Evolutionary conservation across 2,329 filamentous ascomycete genomes (phyloP).

Genomic region (Albifimbria verrucaria): DNA sequence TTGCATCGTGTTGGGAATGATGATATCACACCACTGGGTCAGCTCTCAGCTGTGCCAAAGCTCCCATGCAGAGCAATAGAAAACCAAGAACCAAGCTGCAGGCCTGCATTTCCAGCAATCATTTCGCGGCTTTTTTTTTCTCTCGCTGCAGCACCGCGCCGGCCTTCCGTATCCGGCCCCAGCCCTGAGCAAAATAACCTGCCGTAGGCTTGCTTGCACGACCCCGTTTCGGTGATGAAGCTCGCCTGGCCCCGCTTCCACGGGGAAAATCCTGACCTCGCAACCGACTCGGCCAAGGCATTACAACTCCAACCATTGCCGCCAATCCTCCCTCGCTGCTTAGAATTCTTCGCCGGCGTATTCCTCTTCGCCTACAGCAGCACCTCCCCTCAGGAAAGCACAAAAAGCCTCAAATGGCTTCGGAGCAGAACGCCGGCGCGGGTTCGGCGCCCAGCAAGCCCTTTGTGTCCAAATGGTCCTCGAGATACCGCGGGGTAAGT

Average conservation of each 20-base stretch:
- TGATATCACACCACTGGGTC: no score
- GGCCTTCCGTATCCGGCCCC: not conserved
- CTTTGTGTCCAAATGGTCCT: slow-evolving; percentile 56
- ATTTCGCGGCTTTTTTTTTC: no score
- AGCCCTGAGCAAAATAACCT: not conserved
- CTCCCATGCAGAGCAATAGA: no score
- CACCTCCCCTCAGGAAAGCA: no score
- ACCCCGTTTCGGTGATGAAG: not conserved
- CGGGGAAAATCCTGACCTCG: not conserved
- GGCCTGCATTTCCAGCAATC: no score
- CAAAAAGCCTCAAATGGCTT: slow-evolving; percentile 13
- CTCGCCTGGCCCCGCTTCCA: not conserved
- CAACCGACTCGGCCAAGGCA: not conserved
- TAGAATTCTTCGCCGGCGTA: no score
- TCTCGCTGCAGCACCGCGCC: no score
- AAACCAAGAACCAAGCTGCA: no score
- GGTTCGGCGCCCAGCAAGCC: slow-evolving; percentile 25
- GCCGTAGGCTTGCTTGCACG: not conserved
- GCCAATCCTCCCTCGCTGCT: no score
- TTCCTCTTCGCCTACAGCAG: no score
- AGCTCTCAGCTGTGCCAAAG: no score
- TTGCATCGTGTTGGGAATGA: no score
- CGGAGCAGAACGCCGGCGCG: slow-evolving; percentile 1
- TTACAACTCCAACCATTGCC: not conserved
- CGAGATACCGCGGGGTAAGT: slow-evolving; percentile 61